Conservation (phyloP, 2,329 filamentous ascomycete species). For the Penicillium italicum region DNA sequence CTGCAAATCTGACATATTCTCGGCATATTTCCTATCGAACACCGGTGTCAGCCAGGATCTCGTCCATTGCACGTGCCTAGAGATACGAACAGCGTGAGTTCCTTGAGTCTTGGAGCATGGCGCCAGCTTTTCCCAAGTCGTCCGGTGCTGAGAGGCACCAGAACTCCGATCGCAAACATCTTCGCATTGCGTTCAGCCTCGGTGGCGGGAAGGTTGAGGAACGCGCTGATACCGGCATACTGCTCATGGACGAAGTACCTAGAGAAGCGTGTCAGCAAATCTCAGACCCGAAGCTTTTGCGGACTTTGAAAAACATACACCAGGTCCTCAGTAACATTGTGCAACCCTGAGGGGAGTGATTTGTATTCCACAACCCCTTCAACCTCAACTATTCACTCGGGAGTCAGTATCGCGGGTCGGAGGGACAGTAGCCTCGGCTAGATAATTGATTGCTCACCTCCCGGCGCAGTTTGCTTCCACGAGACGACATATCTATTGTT, state of each 20-base stretch:
- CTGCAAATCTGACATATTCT: slow-evolving; percentile 60
- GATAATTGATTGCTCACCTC: slow-evolving; percentile 49
- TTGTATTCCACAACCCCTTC: slow-evolving; percentile 94
- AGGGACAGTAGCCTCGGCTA: background rate
- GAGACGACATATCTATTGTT: slow-evolving; percentile 68
- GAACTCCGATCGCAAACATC: slow-evolving; percentile 85
- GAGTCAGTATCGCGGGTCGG: slow-evolving; percentile 17
- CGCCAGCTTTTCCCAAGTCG: slow-evolving; percentile 84
- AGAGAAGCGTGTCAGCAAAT: slow-evolving; percentile 13
- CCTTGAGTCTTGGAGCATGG: slow-evolving; percentile 72
- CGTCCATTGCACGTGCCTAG: background rate
- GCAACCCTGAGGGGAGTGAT: slow-evolving; percentile 86
- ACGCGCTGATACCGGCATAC: slow-evolving; percentile 86
- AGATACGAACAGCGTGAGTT: slow-evolving; percentile 62
- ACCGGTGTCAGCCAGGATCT: slow-evolving; percentile 12
- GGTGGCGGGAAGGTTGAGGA: slow-evolving; percentile 76
- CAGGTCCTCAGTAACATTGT: slow-evolving; percentile 82
- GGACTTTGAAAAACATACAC: slow-evolving; percentile 42
- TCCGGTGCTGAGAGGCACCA: slow-evolving; percentile 82
- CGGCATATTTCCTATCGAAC: slow-evolving; percentile 52
- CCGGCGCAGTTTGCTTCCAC: slow-evolving; percentile 73
- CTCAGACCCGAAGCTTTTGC: background rate
- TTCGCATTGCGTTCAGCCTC: slow-evolving; percentile 79
- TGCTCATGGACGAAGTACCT: slow-evolving; percentile 88
- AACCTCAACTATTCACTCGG: slow-evolving; percentile 51